Base-by-base conservation (phyloP, 805 yeast species). In the Yarrowia sp. region DNA sequence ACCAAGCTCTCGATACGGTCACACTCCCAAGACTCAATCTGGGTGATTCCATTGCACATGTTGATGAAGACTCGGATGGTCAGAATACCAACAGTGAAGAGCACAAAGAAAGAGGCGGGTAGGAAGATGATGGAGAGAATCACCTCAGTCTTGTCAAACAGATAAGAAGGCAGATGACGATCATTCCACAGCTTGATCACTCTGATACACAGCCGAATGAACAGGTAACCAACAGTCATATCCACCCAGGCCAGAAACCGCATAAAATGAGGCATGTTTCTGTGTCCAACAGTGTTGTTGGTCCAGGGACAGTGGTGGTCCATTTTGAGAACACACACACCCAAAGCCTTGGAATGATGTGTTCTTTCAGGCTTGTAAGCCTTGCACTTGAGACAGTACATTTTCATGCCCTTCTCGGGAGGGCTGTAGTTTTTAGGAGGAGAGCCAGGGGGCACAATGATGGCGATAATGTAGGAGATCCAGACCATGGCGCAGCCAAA, bases 291-390 rank as follows among this genome's bases (percentile, higher is more conserved):
- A 72, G 97, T 92, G 72, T 90, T 92, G 74, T 84, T 83, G 0
- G 96, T 90, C 97, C 97, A 92, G 0, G 97, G 97, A 38, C 88
- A 87, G 76, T 92, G 97, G 73, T 92, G 98, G 74, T 92, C 98
- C 97, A 92, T 92, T 72, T 84, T 83, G 65, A 92, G 74, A n/a
- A 92, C 87, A 74, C 97, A 92, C 44, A 67, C 70, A n/a, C 71
- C 68, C 66, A 75, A 90, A 0, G 84, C 81, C 70, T 87, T 87
- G 74, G 97, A 92, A 76, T 92, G 97, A 73, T 92, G 97, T 4
- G 90, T 72, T 67, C 97, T 76, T 71, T 87, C 93, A 0, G 97
- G 97, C 73, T 92, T 92, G 75, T 82, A 85, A 43, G 74, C 75
- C 43, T 85, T 69, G 74, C 97, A 92, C 73, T 89, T 90, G 65